Conservation (phyloP, 768 basidiomycete species). For the Termitomyces bulborhizus region DNA sequence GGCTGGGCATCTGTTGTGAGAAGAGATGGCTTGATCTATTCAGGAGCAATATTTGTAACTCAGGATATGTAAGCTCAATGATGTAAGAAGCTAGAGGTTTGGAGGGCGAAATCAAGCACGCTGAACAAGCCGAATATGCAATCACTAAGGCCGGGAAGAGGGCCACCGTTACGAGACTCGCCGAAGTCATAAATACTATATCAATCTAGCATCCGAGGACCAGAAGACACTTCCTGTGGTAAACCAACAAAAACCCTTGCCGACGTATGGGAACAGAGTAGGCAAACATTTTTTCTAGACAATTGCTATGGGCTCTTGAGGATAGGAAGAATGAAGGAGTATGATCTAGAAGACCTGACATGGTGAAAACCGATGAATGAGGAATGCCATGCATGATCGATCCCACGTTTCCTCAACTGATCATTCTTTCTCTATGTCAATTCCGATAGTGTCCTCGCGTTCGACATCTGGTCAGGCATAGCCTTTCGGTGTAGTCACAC, state of each 20-base stretch:
- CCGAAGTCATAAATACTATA: not conserved
- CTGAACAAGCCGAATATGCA: not conserved
- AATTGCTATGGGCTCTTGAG: not conserved
- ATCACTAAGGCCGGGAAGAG: not conserved
- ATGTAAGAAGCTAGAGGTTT: not conserved
- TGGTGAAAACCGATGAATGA: not conserved
- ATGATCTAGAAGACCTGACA: not conserved
- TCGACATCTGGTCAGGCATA: not conserved
- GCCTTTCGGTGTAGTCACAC: slow-evolving; percentile 5
- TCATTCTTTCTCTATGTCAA: not conserved
- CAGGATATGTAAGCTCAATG: not conserved
- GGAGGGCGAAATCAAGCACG: not conserved
- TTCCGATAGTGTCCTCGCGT: not conserved
- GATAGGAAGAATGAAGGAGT: not conserved
- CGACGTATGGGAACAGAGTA: not conserved
- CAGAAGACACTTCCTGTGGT: not conserved
- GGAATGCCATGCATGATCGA: not conserved
- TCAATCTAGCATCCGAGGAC: not conserved
- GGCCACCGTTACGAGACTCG: not conserved
- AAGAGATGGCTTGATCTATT: not conserved
- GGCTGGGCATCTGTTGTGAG: not conserved
- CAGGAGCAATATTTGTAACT: not conserved
- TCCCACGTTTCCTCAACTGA: slow-evolving; percentile 1
- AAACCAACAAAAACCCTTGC: not conserved
- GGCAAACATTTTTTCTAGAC: not conserved